Evolutionary conservation across 768 basidiomycete species (phyloP).

Genomic region (Paxillus rubicundulus): DNA sequence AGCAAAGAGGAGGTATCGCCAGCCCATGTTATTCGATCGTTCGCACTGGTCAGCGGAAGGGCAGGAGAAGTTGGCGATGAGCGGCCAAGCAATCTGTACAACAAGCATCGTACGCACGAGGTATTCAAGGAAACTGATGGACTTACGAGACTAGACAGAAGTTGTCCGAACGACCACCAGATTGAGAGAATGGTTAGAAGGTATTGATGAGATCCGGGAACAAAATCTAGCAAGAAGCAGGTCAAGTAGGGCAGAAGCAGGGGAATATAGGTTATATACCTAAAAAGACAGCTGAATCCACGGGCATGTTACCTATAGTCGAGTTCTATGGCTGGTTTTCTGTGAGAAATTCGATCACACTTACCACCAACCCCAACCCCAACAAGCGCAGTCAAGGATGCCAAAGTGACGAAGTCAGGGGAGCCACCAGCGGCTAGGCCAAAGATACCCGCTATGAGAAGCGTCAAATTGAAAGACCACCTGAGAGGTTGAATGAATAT

Average conservation of each 20-base stretch:
- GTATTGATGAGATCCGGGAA: constrained; percentile 56
- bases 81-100: constrained; percentile 55
- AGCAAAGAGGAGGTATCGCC: constrained; percentile 57
- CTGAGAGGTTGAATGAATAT: constrained; percentile 16
- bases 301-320: constrained; percentile 48
- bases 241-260: background rate
- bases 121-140: background rate
- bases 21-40: constrained; percentile 56
- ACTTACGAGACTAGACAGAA: constrained; percentile 46
- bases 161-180: constrained; percentile 60
- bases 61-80: constrained; percentile 57
- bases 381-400: constrained; percentile 44
- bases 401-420: constrained; percentile 45
- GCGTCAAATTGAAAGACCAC: constrained; percentile 54
- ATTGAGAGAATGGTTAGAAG: constrained; percentile 55
- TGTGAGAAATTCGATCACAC: background rate
- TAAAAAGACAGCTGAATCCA: constrained; percentile 51
- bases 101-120: background rate
- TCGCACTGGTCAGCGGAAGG: constrained; percentile 33
- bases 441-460: constrained; percentile 53
- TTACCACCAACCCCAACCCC: constrained; percentile 49
- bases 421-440: constrained; percentile 50
- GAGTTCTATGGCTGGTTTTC: background rate
- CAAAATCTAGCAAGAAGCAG: constrained; percentile 39
- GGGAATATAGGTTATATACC: constrained; percentile 26